Base-by-base conservation (phyloP, 495 filamentous ascomycete species). In the Aeminium ludgeri region DNA sequence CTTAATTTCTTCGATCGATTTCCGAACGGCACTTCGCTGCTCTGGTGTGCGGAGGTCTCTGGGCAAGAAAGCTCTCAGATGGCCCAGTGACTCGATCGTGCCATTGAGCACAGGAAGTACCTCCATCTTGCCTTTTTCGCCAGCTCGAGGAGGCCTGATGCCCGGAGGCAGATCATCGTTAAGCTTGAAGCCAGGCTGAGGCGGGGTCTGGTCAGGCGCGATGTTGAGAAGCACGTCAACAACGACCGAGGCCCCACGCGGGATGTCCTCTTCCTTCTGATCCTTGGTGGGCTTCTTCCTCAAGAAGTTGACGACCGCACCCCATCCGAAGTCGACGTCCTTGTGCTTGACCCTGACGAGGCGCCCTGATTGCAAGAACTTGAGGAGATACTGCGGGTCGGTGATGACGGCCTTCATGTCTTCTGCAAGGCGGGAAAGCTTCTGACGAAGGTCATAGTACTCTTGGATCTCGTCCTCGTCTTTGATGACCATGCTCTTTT, bases 281-380 rank as follows among this genome's bases (percentile, higher is more conserved):
- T 66, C 64, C 53, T 74, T 82, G 10, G 65, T 61, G 10, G 65
- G 58, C 51, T 66, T 69, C 27, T 85, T 75, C 39, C 65, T 61
- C 1, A 67, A 71, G 46, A 70, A 76, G 41, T 82, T 78, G 10
- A 92, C 70, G 15, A 93, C 70, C 0, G 80, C 76, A 38, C 87
- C 89, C 91, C 89, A 97, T 30, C 86, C 89, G 56, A 85, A 97
- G 53, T 95, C 83, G 44, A 72, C 59, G 37, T 78, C 75, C 35
- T 75, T 71, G 52, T 81, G 71, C 52, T 80, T 82, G 44, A 96
- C 76, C 34, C 75, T 72, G n/a, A 97, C 71, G 11, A 94, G 58
- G 13, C 89, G 76, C 10, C 89, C 89, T 25, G 76, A 64, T 44
- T 85, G 77, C 57, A 95, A 63, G 55, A 76, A 97, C 40, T 77